Conservation (phyloP, 441 rosid genomes). For the Populus tomentosa region DNA sequence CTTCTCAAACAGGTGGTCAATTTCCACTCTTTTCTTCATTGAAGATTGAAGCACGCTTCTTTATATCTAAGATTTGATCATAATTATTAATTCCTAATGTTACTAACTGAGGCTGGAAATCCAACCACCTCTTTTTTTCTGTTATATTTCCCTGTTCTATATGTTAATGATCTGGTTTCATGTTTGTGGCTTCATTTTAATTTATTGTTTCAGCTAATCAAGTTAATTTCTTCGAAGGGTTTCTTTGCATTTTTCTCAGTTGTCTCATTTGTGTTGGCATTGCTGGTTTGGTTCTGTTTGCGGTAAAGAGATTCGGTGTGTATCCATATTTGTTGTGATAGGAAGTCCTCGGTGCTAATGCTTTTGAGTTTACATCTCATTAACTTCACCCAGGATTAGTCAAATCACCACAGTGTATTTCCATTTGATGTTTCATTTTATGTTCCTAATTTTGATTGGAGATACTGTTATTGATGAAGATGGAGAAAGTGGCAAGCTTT, state of each 20-base stretch:
- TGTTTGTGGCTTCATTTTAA: background rate
- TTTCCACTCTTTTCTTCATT: conserved; percentile 11
- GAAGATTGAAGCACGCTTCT: background rate
- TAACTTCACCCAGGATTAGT: background rate
- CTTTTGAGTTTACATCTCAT: background rate
- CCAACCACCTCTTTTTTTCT: background rate
- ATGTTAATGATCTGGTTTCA: background rate
- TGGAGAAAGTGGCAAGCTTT: conserved; percentile 51
- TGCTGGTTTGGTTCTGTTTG: background rate
- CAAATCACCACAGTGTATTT: background rate
- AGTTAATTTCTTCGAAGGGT: background rate
- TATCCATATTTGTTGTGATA: background rate
- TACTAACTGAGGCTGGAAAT: background rate
- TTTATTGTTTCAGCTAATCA: background rate
- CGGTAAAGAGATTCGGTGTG: background rate
- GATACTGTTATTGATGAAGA: conserved; percentile 40
- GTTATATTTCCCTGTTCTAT: background rate
- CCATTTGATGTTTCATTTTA: background rate
- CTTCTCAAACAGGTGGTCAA: conserved; percentile 61
- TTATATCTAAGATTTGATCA: background rate
- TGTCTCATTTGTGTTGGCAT: background rate
- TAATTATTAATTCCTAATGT: too few species aligned
- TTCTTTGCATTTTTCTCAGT: background rate
- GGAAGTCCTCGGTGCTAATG: background rate
- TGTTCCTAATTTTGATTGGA: conserved; percentile 15